Evolutionary conservation across 768 basidiomycete species (phyloP), one percentile per base, ranked within the genome.

Genomic region (Pleurotus ostreatus): DNA sequence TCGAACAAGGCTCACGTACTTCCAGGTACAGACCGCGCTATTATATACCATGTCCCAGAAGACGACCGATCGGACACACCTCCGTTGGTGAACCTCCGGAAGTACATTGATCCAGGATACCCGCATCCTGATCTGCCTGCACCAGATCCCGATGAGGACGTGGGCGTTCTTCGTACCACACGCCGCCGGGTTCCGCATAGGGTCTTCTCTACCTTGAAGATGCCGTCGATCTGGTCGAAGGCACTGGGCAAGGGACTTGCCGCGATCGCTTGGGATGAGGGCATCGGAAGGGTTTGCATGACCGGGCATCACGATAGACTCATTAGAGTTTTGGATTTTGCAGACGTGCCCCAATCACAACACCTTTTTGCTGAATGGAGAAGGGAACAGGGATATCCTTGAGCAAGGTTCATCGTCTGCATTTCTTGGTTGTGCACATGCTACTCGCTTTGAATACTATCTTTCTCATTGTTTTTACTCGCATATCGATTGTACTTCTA

Each of bases 241-340:
- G 65, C 62, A 51, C 25, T 57, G n/a, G 34, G 61, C 53, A 43
- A 62, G 3, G 79, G 76, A 7, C 64, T 84, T 37, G 66, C 68
- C n/a, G 73, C 80, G 15, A 75, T 86, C 34, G 73, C 81, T 5
- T 89, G 83, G 83, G 86, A 89, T 58, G 86, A 88, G 65, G 71
- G 75, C 20, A 81, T 80, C 11, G 86, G 85, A 3, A 74, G 85
- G 39, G 72, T 87, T 12, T 80, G 81, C 60, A 68, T 86, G 5
- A 78, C 79, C 45, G 70, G 74, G 30, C 73, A 72, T 11, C 61
- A 74, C 6, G 75, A 75, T 25, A 54, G 68, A 3, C 57, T 66
- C 12, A 70, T 86, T 43, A 66, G 72, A 30, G 73, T 85, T 34
- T 62, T 80, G 55, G 84, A 86, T 61, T 78, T 80, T 47, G 77